phyloP scores from a whole-genome alignment of 495 filamentous ascomycete species.

The Penicillium lagena region DNA sequence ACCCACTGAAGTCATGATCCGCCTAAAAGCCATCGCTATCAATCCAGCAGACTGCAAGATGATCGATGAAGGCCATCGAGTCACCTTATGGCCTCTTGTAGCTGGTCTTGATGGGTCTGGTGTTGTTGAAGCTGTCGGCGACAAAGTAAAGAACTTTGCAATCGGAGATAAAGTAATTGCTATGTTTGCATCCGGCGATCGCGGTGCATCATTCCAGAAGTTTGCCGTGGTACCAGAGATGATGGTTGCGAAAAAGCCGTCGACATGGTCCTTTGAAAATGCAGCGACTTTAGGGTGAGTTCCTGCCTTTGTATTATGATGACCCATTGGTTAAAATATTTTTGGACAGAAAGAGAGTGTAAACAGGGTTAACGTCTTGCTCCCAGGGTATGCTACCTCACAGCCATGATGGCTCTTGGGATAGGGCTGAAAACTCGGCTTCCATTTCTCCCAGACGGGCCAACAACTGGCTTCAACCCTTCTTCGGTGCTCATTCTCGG shows the following conservation, averaged over 20 bases:
- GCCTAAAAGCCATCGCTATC: conserved; percentile 23
- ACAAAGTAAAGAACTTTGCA: conserved; percentile 19
- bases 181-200: conserved; percentile 8
- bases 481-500: conserved; percentile 35
- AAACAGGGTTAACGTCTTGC: too few relatives aligned
- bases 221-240: conserved; percentile 20
- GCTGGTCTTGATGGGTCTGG: conserved; percentile 34
- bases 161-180: conserved; percentile 35
- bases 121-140: conserved; percentile 25
- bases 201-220: conserved; percentile 33
- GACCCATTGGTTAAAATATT: too few relatives aligned
- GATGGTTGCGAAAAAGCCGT: conserved; percentile 31
- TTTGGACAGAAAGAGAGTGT: too few relatives aligned
- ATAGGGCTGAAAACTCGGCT: conserved; percentile 20
- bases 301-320: not conserved
- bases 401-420: conserved; percentile 27
- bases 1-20: conserved; percentile 27
- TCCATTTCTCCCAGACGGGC: conserved; percentile 17
- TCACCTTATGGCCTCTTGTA: conserved; percentile 26
- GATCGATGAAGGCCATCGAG: conserved; percentile 20
- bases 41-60: conserved; percentile 35
- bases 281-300: conserved; percentile 33
- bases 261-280: conserved; percentile 21
- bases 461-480: conserved; percentile 6
- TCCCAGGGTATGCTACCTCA: conserved; percentile 31